Conservation (phyloP, 768 basidiomycete species). For the Pholiota conissans region DNA sequence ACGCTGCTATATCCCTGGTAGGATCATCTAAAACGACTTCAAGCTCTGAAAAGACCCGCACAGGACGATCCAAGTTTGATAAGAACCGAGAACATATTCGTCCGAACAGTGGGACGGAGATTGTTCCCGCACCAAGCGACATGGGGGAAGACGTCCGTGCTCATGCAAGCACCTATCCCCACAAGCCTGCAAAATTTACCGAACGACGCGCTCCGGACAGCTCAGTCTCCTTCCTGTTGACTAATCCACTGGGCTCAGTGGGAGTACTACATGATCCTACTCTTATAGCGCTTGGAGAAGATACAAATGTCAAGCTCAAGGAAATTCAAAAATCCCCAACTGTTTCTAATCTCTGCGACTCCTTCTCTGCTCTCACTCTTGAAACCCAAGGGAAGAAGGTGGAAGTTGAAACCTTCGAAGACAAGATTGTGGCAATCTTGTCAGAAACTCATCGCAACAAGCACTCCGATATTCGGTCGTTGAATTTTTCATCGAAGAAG, state of each 20-base stretch:
- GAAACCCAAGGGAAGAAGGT: not conserved
- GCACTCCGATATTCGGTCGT: not conserved
- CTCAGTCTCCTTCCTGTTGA: not conserved
- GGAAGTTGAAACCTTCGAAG: not conserved
- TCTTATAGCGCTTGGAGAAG: too few species aligned
- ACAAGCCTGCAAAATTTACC: not conserved
- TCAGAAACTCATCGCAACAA: conserved; percentile 2
- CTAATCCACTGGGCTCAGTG: too few species aligned
- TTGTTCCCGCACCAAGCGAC: too few species aligned
- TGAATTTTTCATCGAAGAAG: not conserved
- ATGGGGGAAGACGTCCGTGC: too few species aligned
- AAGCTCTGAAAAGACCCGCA: too few species aligned
- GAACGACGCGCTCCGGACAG: not conserved
- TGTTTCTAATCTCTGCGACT: not conserved
- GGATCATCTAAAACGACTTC: too few species aligned
- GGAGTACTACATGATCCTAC: too few species aligned
- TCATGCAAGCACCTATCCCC: too few species aligned
- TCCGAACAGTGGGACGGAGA: not conserved
- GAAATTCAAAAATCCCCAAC: not conserved
- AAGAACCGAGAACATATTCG: not conserved
- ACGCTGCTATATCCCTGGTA: too few species aligned
- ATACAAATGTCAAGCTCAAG: not conserved
- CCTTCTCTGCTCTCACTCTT: not conserved
- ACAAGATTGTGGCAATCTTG: conserved; percentile 4
- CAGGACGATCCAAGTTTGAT: too few species aligned